These are phyloP conservation scores for Fusarium vanettenii DNA, from an alignment of 2,329 filamentous ascomycete genomes.

Conservation along the genomic window DNA sequence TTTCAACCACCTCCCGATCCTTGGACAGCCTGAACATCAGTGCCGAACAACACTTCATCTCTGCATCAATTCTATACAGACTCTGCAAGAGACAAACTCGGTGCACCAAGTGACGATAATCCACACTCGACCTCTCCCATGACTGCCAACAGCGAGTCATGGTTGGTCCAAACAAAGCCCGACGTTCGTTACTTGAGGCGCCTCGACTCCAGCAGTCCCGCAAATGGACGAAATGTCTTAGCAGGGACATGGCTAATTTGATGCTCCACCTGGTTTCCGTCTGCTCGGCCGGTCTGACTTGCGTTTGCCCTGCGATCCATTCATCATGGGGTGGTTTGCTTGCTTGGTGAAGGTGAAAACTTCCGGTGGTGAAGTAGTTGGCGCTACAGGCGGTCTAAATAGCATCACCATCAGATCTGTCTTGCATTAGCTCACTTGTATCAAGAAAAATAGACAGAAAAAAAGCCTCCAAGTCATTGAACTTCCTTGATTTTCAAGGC, in stretches of 20 bases:
- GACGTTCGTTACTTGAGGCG: constrained; percentile 17
- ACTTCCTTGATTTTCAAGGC: constrained; percentile 38
- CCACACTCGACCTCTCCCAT: not conserved
- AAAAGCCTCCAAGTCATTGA: constrained; percentile 25
- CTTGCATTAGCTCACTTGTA: not conserved
- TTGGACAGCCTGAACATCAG: not conserved
- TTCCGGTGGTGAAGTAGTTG: not conserved
- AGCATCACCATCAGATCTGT: not conserved
- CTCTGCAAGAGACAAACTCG: not conserved
- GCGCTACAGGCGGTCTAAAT: not conserved
- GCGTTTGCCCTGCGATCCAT: not conserved
- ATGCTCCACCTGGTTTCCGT: constrained; percentile 28
- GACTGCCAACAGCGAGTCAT: constrained; percentile 32
- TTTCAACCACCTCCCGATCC: not conserved
- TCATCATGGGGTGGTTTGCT: not conserved
- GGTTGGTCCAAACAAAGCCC: constrained; percentile 11
- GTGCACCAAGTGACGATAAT: not conserved
- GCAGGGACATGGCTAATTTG: constrained; percentile 37
- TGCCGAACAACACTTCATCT: not conserved
- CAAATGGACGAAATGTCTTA: constrained; percentile 25
- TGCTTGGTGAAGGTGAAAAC: not conserved
- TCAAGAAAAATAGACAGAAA: constrained; percentile 6
- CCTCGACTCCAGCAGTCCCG: constrained; percentile 9
- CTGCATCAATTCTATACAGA: not conserved
- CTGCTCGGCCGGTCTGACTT: constrained; percentile 7